Evolutionary conservation across 2,329 filamentous ascomycete species (phyloP).

Genomic region (Aureobasidium pullulans): DNA sequence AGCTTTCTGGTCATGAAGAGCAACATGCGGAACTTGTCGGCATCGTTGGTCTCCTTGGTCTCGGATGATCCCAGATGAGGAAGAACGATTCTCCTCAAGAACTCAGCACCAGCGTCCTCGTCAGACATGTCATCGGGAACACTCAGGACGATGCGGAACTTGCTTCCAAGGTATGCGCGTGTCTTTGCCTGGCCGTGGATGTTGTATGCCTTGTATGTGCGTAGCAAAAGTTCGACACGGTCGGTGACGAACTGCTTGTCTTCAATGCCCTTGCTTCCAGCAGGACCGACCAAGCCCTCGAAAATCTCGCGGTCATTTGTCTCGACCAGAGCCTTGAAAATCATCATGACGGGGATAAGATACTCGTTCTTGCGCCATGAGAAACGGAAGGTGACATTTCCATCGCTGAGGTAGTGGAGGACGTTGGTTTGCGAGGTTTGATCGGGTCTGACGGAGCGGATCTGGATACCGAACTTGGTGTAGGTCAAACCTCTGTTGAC

Average conservation of each 20-base stretch:
- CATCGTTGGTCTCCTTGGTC: slow-evolving; percentile 75
- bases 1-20: slow-evolving; percentile 96
- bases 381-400: slow-evolving; percentile 94
- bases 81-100: slow-evolving; percentile 80
- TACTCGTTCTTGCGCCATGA: slow-evolving; percentile 98
- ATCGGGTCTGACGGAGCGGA: slow-evolving; percentile 89
- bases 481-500: slow-evolving; percentile 78
- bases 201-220: slow-evolving; percentile 87
- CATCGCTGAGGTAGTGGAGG: slow-evolving; percentile 89
- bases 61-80: slow-evolving; percentile 84
- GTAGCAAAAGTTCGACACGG: slow-evolving; percentile 81
- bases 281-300: slow-evolving; percentile 77
- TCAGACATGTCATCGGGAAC: slow-evolving; percentile 78
- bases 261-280: slow-evolving; percentile 66
- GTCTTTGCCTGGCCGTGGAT: slow-evolving; percentile 77
- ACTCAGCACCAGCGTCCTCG: slow-evolving; percentile 84
- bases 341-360: slow-evolving; percentile 92
- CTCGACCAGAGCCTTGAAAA: slow-evolving; percentile 87
- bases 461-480: slow-evolving; percentile 81
- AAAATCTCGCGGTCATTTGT: slow-evolving; percentile 97
- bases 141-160: slow-evolving; percentile 81
- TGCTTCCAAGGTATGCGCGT: slow-evolving; percentile 77
- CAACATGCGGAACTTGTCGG: slow-evolving; percentile 88
- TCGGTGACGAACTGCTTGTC: slow-evolving; percentile 89
- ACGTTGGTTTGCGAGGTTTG: slow-evolving; percentile 97